Evolutionary conservation across 176 grass and related monocot genomes (phyloP).

Genomic region (Areca catechu): DNA sequence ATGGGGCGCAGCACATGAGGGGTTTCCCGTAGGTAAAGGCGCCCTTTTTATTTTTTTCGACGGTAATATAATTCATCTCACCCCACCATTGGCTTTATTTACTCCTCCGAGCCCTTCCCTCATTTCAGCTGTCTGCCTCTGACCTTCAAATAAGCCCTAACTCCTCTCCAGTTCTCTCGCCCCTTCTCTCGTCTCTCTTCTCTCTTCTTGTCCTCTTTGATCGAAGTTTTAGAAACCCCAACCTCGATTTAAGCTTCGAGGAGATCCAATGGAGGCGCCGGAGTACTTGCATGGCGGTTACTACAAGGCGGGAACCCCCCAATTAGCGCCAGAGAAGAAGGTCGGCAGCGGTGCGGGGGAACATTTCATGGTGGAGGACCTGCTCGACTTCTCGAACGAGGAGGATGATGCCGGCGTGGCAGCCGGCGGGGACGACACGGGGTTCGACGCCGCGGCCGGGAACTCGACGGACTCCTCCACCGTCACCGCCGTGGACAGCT

Average conservation of each 20-base stretch:
- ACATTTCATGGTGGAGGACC: conserved; percentile 73
- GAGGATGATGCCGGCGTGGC: conserved; percentile 20
- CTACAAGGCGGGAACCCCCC: conserved; percentile 16
- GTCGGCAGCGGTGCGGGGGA: conserved; percentile 30
- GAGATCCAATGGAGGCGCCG: conserved; percentile 18
- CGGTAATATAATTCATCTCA: conserved; percentile 23
- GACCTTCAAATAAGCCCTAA: too few species aligned
- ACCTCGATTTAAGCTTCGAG: neutral
- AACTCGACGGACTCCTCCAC: conserved; percentile 68
- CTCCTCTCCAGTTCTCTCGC: neutral
- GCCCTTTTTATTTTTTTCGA: neutral
- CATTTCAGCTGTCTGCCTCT: conserved; percentile 13
- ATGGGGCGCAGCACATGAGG: too few species aligned
- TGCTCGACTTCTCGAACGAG: conserved; percentile 68
- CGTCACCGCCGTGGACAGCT: conserved; percentile 71
- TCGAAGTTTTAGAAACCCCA: too few species aligned
- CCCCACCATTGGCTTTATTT: conserved; percentile 47
- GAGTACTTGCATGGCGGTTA: conserved; percentile 23
- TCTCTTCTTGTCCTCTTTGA: too few species aligned
- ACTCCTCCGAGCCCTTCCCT: conserved; percentile 46
- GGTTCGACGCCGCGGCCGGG: conserved; percentile 3
- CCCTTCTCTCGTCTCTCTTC: too few species aligned
- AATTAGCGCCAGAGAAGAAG: conserved; percentile 38
- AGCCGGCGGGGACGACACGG: neutral
- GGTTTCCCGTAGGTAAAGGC: neutral